Evolutionary conservation across 257 asterid genomes (phyloP), one percentile per base, ranked within the genome.

Genomic region (Henckelia pumila): DNA sequence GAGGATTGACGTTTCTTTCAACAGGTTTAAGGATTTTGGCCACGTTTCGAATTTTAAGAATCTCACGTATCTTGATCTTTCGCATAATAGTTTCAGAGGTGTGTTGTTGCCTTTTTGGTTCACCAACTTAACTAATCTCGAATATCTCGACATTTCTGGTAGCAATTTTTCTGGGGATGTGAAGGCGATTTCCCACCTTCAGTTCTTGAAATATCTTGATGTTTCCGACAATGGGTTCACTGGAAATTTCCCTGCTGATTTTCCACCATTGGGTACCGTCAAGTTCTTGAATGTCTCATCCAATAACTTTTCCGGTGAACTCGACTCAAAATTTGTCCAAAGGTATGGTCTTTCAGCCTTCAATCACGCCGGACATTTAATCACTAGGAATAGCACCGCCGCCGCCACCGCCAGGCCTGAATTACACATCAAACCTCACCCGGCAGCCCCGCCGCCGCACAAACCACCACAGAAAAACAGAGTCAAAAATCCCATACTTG

Each of bases 11-110:
- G 85, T 93, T 56, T 86, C 99, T 0, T 77, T 40, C 61, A 93
- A 93, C 78, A 79, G 99, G 89, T 86, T 93, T 52, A 84, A 76
- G n/a, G 81, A 66, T 71, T 78, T 90, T n/a, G 80, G 68, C 25
- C 63, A 64, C 64, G 65, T 87, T 32, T 76, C 90, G 0, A 59
- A 24, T 71, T 77, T 88, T 22, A 73, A 50, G 6, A 79, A 84
- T 72, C 75, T 90, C 1, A 78, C 44, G 14, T 75, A 24, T 67
- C 88, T 93, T 56, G 85, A 84, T 61, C 73, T 93, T 4, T 88
- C 99, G 28, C 80, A 77, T 24, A 93, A 90, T 68, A 75, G 67
- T 73, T 76, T 93, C 25, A 75, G 66, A 29, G 52, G 7, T 8
- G 19, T 0, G 30, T 57, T 0, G 35, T 57, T 85, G 5, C 92